These are phyloP conservation scores for Saccharomycopsis fibuligera DNA, from an alignment of 805 yeast species.

Conservation along the genomic window DNA sequence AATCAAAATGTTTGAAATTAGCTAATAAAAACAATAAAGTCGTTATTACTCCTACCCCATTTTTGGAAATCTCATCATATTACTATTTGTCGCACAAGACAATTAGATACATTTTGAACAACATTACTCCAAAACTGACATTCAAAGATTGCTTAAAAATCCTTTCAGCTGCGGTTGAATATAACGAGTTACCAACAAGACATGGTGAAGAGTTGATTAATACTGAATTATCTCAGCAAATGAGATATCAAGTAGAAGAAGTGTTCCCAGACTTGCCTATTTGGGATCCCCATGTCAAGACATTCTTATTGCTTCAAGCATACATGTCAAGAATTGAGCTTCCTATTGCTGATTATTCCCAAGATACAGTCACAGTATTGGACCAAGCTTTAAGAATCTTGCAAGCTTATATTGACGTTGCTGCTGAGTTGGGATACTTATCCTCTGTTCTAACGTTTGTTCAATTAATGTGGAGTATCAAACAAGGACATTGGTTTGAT, in stretches of 20 bases:
- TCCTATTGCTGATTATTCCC: constrained; percentile 92
- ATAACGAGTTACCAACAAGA: constrained; percentile 81
- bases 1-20: constrained; percentile 61
- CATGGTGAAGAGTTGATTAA: constrained; percentile 89
- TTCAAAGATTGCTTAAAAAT: constrained; percentile 60
- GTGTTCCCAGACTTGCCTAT: constrained; percentile 44
- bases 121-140: constrained; percentile 38
- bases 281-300: constrained; percentile 86
- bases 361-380: constrained; percentile 86
- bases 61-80: constrained; percentile 77
- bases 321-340: constrained; percentile 64
- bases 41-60: constrained; percentile 62
- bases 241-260: constrained; percentile 48
- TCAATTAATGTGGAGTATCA: constrained; percentile 73
- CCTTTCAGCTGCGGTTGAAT: constrained; percentile 61
- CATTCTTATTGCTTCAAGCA: constrained; percentile 67
- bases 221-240: constrained; percentile 70
- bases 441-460: constrained; percentile 56
- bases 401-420: constrained; percentile 87
- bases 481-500: constrained; percentile 85
- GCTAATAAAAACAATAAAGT: constrained; percentile 35
- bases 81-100: constrained; percentile 92
- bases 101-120: constrained; percentile 57
- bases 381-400: constrained; percentile 92
- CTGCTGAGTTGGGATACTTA: constrained; percentile 75